Conservation (phyloP, 139 green algal species). For the Volvox africanus region DNA sequence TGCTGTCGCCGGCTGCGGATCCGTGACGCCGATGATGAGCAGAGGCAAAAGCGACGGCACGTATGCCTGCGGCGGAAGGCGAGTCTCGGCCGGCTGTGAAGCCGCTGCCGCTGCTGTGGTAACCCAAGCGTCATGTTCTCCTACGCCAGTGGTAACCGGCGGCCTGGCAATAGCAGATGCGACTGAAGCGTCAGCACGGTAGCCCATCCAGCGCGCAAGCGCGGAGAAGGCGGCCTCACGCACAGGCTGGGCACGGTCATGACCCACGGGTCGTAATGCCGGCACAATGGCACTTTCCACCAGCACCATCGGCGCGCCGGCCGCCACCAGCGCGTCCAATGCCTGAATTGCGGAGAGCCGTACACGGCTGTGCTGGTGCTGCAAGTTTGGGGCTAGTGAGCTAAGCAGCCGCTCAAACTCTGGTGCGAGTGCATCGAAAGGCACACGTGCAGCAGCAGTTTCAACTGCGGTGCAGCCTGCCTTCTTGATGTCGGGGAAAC, state of each 20-base stretch:
- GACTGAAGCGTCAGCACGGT: not conserved
- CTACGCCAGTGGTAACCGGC: too few species aligned
- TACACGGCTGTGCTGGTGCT: constrained; percentile 81
- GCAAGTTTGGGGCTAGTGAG: constrained; percentile 44
- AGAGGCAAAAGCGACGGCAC: constrained; percentile 70
- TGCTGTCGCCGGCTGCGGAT: constrained; percentile 53
- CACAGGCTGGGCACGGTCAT: constrained; percentile 68
- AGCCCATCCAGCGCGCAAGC: constrained; percentile 71
- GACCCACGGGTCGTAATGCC: constrained; percentile 60
- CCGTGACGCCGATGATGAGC: constrained; percentile 77
- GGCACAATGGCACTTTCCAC: constrained; percentile 55
- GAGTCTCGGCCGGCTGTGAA: not conserved
- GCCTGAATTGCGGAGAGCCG: constrained; percentile 58
- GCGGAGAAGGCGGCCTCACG: constrained; percentile 65
- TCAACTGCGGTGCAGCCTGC: constrained; percentile 51
- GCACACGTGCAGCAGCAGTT: constrained; percentile 43
- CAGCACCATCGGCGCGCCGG: constrained; percentile 43
- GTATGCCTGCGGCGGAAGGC: constrained; percentile 1
- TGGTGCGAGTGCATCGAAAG: constrained; percentile 32
- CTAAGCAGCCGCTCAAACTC: constrained; percentile 59
- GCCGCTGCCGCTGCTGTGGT: not conserved
- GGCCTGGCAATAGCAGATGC: too few species aligned
- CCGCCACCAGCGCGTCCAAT: constrained; percentile 66
- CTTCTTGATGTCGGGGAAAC: constrained; percentile 86
- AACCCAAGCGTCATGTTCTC: not conserved